Evolutionary conservation across 768 basidiomycete genomes (phyloP).

Genomic region (Lentinula sp.): DNA sequence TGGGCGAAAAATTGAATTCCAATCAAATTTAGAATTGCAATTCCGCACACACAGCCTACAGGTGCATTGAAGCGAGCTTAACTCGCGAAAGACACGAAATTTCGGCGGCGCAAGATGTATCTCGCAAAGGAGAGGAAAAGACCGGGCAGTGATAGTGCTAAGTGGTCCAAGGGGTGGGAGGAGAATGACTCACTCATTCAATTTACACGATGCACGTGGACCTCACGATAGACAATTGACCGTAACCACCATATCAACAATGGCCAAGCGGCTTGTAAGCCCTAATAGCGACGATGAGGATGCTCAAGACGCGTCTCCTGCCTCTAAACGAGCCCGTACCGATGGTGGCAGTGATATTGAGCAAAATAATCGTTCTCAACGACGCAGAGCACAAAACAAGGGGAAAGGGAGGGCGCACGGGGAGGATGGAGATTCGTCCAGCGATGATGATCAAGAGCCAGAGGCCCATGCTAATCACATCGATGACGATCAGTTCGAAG

Average conservation of each 20-base stretch:
- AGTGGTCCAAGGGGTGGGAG: too few species aligned
- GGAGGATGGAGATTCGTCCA: background rate
- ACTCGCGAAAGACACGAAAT: too few species aligned
- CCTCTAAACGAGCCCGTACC: conserved; percentile 38
- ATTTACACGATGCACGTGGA: background rate
- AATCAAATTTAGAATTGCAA: too few species aligned
- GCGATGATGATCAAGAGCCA: conserved; percentile 16
- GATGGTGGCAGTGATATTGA: conserved; percentile 8
- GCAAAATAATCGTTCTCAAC: background rate
- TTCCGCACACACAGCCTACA: too few species aligned
- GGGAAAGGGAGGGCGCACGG: conserved; percentile 20
- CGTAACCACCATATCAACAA: conserved; percentile 16
- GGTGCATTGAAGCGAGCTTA: too few species aligned
- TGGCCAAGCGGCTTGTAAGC: conserved; percentile 51
- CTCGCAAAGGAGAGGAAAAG: too few species aligned
- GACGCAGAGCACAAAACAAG: conserved; percentile 1
- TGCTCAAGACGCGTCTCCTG: conserved; percentile 22
- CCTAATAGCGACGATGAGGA: conserved; percentile 38
- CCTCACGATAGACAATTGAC: background rate
- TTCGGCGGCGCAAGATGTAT: too few species aligned
- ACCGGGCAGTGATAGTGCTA: too few species aligned
- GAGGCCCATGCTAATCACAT: conserved; percentile 32
- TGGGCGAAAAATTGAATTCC: too few species aligned
- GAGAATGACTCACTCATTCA: too few species aligned
- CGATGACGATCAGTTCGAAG: conserved; percentile 64